These are phyloP conservation scores for Ceratocystis eucalypticola DNA, from an alignment of 2,329 filamentous ascomycete species.

Conservation along the genomic window DNA sequence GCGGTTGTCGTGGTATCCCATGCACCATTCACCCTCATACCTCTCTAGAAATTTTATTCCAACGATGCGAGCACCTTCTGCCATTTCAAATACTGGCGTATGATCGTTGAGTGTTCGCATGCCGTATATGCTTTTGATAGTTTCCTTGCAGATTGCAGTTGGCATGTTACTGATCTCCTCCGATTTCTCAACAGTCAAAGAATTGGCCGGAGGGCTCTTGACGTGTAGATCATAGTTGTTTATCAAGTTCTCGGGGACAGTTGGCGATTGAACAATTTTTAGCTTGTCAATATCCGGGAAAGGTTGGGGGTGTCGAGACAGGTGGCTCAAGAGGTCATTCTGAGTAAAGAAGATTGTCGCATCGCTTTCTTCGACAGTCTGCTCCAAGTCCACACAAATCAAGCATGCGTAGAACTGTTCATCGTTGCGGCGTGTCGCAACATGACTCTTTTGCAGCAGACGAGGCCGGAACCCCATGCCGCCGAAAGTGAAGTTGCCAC, in stretches of 20 bases:
- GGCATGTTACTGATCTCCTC: slow-evolving; percentile 32
- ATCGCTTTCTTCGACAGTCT: slow-evolving; percentile 40
- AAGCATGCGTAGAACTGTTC: slow-evolving; percentile 42
- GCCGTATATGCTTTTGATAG: slow-evolving; percentile 35
- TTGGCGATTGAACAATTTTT: slow-evolving; percentile 33
- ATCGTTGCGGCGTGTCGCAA: slow-evolving; percentile 36
- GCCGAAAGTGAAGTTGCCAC: slow-evolving; percentile 35
- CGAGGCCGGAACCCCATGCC: slow-evolving; percentile 39
- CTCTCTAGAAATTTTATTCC: slow-evolving; percentile 39
- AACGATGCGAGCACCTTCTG: slow-evolving; percentile 36
- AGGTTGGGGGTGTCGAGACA: slow-evolving; percentile 41
- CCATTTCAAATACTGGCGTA: slow-evolving; percentile 34
- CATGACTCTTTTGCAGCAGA: slow-evolving; percentile 43
- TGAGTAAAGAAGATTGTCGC: slow-evolving; percentile 44
- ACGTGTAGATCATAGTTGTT: slow-evolving; percentile 45
- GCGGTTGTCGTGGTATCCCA: slow-evolving; percentile 42
- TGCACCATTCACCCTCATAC: slow-evolving; percentile 43
- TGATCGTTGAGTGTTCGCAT: slow-evolving; percentile 34
- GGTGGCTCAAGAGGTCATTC: slow-evolving; percentile 38
- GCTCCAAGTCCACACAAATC: slow-evolving; percentile 39
- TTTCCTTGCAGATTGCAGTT: slow-evolving; percentile 33
- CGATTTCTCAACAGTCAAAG: slow-evolving; percentile 31
- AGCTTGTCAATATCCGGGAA: slow-evolving; percentile 37
- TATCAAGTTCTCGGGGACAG: slow-evolving; percentile 29
- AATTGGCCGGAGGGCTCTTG: slow-evolving; percentile 28